Evolutionary conservation across 2,329 filamentous ascomycete genomes (phyloP).

Genomic region (Diaporthe sp.): DNA sequence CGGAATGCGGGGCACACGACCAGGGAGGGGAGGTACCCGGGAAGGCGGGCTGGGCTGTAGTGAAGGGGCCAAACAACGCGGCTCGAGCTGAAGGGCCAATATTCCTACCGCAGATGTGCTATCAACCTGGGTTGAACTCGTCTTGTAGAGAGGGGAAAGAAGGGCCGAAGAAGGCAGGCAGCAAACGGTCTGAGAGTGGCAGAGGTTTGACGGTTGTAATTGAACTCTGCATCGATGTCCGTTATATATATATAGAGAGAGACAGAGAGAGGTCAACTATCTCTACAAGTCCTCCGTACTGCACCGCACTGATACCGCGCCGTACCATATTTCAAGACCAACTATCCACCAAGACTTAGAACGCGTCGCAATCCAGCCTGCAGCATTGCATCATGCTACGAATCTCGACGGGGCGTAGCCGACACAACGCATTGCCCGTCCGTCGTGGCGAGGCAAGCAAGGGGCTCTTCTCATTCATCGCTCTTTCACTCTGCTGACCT

Average conservation of each 20-base stretch:
- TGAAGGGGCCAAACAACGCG: neutral
- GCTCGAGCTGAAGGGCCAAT: neutral
- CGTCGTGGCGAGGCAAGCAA: neutral
- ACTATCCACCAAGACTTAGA: neutral
- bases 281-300: neutral
- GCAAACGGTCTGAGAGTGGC: neutral
- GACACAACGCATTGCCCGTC: neutral
- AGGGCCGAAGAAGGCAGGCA: too few species aligned
- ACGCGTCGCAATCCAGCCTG: slow-evolving; percentile 34
- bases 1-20: neutral
- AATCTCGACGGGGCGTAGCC: slow-evolving; percentile 23
- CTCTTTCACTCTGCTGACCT: neutral
- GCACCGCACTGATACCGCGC: neutral
- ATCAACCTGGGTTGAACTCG: neutral
- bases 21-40: neutral
- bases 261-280: neutral
- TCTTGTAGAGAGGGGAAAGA: neutral
- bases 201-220: neutral
- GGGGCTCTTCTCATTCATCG: neutral
- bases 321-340: neutral
- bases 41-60: neutral
- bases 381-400: slow-evolving; percentile 39
- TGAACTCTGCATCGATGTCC: neutral
- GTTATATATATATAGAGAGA: neutral
- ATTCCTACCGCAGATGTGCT: neutral